Evolutionary conservation across 2,329 filamentous ascomycete species (phyloP).

Genomic region (Hymenoscyphus linearis): DNA sequence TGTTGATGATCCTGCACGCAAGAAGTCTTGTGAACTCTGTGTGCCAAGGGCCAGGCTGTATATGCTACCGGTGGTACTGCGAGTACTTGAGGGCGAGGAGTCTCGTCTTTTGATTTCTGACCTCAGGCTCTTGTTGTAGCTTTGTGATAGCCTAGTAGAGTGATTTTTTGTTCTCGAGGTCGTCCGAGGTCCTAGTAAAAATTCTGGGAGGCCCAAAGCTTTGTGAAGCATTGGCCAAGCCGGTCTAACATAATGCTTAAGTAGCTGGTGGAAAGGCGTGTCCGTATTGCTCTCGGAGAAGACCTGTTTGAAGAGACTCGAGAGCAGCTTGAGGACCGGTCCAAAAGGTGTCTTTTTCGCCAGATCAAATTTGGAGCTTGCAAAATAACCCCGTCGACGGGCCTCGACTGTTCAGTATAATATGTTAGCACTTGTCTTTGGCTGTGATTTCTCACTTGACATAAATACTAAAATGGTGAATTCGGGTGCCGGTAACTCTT

Average conservation of each 20-base stretch:
- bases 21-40: constrained; percentile 54
- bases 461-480: no score
- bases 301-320: constrained; percentile 61
- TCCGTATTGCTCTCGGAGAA: constrained; percentile 63
- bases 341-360: constrained; percentile 57
- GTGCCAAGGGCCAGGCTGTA: constrained; percentile 34
- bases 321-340: constrained; percentile 58
- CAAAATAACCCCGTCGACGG: constrained; percentile 57
- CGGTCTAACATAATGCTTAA: constrained; percentile 58
- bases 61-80: constrained; percentile 13
- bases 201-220: constrained; percentile 61
- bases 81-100: constrained; percentile 27
- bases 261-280: constrained; percentile 54
- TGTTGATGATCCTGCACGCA: constrained; percentile 52
- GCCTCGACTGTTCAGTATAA: constrained; percentile 41
- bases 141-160: constrained; percentile 18
- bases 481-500: background rate
- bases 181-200: constrained; percentile 47
- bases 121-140: constrained; percentile 29
- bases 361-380: constrained; percentile 61
- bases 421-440: background rate
- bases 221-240: constrained; percentile 61
- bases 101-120: constrained; percentile 24
- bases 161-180: constrained; percentile 11
- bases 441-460: background rate